Conservation (phyloP, 179 eudicot species). For the Patellifolia procumbens region DNA sequence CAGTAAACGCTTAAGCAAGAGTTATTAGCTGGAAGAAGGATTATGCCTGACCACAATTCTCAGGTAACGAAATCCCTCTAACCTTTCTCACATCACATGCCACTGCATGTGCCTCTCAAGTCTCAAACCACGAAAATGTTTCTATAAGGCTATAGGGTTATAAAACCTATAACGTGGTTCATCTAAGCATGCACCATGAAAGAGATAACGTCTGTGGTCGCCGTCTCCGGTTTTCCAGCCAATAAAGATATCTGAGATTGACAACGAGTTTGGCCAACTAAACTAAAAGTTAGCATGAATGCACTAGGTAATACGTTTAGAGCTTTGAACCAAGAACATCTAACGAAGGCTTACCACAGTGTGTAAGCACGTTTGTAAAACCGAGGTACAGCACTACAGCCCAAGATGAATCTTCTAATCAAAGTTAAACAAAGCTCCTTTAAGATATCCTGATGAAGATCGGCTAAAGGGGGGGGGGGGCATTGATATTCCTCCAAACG, state of each 20-base stretch:
- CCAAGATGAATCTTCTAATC: no score
- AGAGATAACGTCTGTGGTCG: no score
- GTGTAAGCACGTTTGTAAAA: no score
- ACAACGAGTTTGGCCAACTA: background rate
- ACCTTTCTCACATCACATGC: background rate
- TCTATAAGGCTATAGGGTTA: background rate
- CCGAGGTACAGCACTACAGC: no score
- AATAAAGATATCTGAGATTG: no score
- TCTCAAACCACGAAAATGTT: background rate
- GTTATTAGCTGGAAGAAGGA: background rate
- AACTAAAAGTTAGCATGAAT: background rate
- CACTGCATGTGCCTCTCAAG: background rate
- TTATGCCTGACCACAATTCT: background rate
- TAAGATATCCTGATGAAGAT: no score
- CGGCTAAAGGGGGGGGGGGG: background rate
- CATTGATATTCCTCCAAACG: background rate
- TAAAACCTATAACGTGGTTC: background rate
- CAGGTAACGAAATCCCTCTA: background rate
- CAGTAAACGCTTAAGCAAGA: background rate
- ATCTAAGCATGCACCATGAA: background rate
- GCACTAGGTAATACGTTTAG: background rate
- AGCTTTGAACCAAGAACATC: no score
- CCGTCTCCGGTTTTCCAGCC: no score
- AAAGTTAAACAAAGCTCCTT: no score
- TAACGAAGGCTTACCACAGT: no score